Evolutionary conservation across 805 yeast genomes (phyloP).

Genomic region (Saccharomycopsis selenospora): DNA sequence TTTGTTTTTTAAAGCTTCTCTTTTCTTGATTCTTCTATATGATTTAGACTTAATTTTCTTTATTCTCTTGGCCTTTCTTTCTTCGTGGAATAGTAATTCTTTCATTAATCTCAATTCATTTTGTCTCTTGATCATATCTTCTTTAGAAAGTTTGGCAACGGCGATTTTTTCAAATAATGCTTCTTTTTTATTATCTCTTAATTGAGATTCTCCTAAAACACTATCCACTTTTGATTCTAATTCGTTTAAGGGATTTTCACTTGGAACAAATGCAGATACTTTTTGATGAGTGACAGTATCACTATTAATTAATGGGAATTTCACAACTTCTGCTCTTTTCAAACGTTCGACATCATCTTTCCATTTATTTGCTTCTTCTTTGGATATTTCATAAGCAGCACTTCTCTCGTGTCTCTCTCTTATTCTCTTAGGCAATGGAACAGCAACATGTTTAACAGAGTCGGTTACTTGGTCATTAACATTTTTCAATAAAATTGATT

Average conservation of each 20-base stretch:
- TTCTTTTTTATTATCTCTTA: slow-evolving; percentile 65
- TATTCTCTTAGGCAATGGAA: slow-evolving; percentile 81
- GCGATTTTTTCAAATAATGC: slow-evolving; percentile 85
- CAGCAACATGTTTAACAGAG: slow-evolving; percentile 47
- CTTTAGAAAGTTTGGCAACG: slow-evolving; percentile 70
- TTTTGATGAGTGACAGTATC: slow-evolving; percentile 35
- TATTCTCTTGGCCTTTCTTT: slow-evolving; percentile 79
- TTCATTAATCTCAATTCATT: slow-evolving; percentile 85
- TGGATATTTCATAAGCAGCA: slow-evolving; percentile 87
- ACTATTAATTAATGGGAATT: slow-evolving; percentile 58
- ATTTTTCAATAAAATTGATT: slow-evolving; percentile 37
- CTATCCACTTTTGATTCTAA: slow-evolving; percentile 60
- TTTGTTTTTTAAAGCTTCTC: slow-evolving; percentile 65
- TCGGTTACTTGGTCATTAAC: slow-evolving; percentile 33
- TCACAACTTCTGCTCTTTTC: slow-evolving; percentile 76
- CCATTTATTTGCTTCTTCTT: slow-evolving; percentile 85
- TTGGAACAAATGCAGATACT: slow-evolving; percentile 48
- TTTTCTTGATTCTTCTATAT: slow-evolving; percentile 78
- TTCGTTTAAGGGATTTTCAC: slow-evolving; percentile 44
- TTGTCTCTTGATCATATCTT: slow-evolving; percentile 70
- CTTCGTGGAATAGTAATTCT: slow-evolving; percentile 94
- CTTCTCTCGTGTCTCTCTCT: slow-evolving; percentile 78
- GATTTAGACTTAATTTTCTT: slow-evolving; percentile 93
- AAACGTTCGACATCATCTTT: slow-evolving; percentile 62
- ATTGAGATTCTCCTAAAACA: slow-evolving; percentile 55